A percentile compares a stretch with the other conserved stretches of the same genome.
These are phyloP conservation scores for Hypholoma sublateritium DNA, from an alignment of 768 basidiomycete species.

Conservation along the genomic window DNA sequence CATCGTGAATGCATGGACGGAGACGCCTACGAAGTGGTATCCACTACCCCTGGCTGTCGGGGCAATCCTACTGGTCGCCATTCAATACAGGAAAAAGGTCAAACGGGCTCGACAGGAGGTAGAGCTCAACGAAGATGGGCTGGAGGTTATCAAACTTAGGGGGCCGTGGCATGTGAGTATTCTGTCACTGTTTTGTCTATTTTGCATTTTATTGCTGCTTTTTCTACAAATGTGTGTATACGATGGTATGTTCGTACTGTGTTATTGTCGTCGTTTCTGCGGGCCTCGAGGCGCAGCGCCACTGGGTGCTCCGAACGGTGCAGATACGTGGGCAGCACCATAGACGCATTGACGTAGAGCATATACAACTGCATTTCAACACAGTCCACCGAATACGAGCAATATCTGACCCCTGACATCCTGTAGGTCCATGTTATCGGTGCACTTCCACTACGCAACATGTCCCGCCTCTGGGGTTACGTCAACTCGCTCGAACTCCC, in stretches of 20 bases:
- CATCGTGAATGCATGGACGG: conserved; percentile 75
- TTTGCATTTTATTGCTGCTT: background rate
- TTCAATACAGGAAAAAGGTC: conserved; percentile 70
- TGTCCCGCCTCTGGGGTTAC: conserved; percentile 98
- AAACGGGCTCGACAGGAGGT: conserved; percentile 58
- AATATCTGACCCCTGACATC: background rate
- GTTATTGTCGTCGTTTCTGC: background rate
- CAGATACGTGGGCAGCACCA: no score
- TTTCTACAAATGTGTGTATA: background rate
- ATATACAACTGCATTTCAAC: no score
- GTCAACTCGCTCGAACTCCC: conserved; percentile 92
- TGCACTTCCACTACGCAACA: conserved; percentile 88
- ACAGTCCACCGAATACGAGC: background rate
- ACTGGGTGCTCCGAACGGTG: no score
- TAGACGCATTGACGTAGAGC: background rate
- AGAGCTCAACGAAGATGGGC: conserved; percentile 79
- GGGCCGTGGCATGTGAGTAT: conserved; percentile 89
- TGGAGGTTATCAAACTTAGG: conserved; percentile 76
- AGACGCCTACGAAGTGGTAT: conserved; percentile 94
- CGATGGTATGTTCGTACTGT: background rate
- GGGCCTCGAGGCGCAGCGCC: no score
- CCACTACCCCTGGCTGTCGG: conserved; percentile 90
- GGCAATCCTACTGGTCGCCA: conserved; percentile 78
- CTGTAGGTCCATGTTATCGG: conserved; percentile 91
- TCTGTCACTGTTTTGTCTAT: background rate